Evolutionary conservation across 1,284 basidiomycete genomes (phyloP).

Genomic region (Rhodotorula sp.): DNA sequence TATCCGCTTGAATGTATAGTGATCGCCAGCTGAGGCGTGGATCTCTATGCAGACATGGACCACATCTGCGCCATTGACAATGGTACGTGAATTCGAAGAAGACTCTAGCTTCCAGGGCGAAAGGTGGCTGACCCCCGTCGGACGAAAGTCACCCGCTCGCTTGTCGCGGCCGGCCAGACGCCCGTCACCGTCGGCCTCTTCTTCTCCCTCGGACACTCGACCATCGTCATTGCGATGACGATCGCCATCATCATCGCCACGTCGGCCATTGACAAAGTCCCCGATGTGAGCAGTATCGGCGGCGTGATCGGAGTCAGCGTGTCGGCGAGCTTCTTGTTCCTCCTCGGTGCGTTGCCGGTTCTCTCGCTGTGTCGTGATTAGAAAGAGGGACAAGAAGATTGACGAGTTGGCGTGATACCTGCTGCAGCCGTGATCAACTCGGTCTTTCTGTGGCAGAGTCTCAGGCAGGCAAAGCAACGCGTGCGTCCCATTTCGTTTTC

Average conservation of each 20-base stretch:
- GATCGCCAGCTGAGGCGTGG: conserved; percentile 24
- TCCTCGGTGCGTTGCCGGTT: conserved; percentile 41
- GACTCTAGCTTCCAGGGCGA: background rate
- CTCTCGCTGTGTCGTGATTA: no score
- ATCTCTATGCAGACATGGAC: conserved; percentile 27
- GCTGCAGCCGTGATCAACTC: conserved; percentile 48
- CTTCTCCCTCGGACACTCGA: conserved; percentile 52
- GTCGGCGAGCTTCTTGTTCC: conserved; percentile 48
- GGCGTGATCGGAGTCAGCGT: conserved; percentile 49
- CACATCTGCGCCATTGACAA: conserved; percentile 43
- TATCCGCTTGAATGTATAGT: no score
- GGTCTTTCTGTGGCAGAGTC: conserved; percentile 46
- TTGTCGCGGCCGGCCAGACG: conserved; percentile 38
- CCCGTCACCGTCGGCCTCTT: conserved; percentile 50
- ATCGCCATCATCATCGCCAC: conserved; percentile 45
- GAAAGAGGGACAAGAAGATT: background rate
- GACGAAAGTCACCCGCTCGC: conserved; percentile 34
- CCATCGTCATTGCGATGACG: conserved; percentile 50
- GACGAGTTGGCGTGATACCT: background rate
- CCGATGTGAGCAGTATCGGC: conserved; percentile 47
- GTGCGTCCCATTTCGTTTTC: background rate
- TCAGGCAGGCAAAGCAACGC: conserved; percentile 25
- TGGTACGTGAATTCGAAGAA: background rate
- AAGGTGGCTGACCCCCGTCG: background rate
- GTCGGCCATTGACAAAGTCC: conserved; percentile 45